phyloP scores from a whole-genome alignment of 176 grass and related monocot genomes.

The Zizania latifolia region DNA sequence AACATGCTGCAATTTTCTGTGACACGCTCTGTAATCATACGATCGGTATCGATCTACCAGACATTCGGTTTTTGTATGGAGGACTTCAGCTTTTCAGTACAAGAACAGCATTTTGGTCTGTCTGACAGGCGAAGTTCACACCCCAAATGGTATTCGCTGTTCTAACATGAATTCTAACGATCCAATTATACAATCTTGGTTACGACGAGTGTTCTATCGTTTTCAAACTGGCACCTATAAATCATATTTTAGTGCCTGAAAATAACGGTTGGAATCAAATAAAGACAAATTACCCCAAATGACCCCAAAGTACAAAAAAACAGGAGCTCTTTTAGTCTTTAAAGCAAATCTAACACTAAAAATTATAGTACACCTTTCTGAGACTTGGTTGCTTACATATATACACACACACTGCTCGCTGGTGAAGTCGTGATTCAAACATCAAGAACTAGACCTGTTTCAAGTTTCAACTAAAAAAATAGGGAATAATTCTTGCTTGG shows the following conservation, averaged over 20 bases:
- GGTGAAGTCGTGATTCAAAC: constrained; percentile 10
- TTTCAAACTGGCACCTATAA: background rate
- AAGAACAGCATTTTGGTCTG: too few species aligned
- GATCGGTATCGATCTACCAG: background rate
- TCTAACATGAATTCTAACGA: too few species aligned
- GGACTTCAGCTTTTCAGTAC: too few species aligned
- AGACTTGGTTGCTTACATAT: too few species aligned
- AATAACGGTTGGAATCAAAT: background rate
- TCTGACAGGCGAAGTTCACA: too few species aligned
- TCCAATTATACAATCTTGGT: too few species aligned
- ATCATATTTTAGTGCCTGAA: background rate
- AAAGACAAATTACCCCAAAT: background rate
- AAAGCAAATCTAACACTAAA: too few species aligned
- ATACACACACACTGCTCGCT: constrained; percentile 12
- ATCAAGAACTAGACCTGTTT: constrained; percentile 19
- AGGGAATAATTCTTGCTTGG: constrained; percentile 5
- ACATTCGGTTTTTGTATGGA: background rate
- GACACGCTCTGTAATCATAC: background rate
- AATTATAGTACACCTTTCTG: too few species aligned
- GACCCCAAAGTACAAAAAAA: background rate
- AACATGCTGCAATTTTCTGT: background rate
- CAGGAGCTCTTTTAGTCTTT: too few species aligned
- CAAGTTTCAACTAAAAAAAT: background rate
- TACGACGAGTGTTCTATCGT: background rate
- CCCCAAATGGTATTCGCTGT: too few species aligned